A percentile compares a stretch with the other conserved stretches of the same genome.
Conservation (phyloP, 345 rosid species). For the Salix caprea region DNA sequence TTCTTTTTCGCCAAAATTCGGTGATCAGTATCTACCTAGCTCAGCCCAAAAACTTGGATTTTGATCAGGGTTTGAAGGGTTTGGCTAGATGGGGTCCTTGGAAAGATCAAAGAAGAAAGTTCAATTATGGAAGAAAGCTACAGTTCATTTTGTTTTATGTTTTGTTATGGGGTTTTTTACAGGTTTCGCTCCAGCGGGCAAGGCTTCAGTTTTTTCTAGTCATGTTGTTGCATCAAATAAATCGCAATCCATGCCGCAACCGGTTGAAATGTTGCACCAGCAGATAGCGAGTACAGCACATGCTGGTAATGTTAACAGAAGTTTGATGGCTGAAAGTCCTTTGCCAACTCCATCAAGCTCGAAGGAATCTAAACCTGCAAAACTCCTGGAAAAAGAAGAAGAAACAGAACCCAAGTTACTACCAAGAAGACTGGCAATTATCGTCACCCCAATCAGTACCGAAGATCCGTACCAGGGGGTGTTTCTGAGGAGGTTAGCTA, state of each 20-base stretch:
- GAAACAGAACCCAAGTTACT: conserved; percentile 4
- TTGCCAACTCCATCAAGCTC: conserved; percentile 22
- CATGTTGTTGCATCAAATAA: conserved; percentile 15
- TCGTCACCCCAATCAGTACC: conserved; percentile 56
- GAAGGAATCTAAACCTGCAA: conserved; percentile 16
- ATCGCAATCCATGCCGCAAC: conserved; percentile 28
- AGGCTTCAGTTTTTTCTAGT: conserved; percentile 38
- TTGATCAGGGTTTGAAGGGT: neutral
- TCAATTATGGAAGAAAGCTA: conserved; percentile 82
- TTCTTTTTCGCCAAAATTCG: neutral
- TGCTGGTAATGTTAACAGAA: conserved; percentile 21
- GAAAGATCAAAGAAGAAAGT: conserved; percentile 82
- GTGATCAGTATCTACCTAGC: neutral
- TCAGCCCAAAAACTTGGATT: neutral
- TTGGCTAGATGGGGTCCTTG: conserved; percentile 37
- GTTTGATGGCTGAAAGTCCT: conserved; percentile 28
- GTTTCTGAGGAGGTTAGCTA: conserved; percentile 61
- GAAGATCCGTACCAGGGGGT: conserved; percentile 38
- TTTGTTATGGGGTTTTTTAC: conserved; percentile 85
- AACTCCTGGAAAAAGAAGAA: conserved; percentile 1
- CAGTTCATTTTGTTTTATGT: conserved; percentile 68
- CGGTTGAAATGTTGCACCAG: conserved; percentile 23
- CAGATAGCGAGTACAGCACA: neutral
- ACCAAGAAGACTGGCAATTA: conserved; percentile 48
- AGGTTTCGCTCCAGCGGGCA: conserved; percentile 81